Conservation (phyloP, 2,329 filamentous ascomycete genomes). For the Aspergillus aculeatus region DNA sequence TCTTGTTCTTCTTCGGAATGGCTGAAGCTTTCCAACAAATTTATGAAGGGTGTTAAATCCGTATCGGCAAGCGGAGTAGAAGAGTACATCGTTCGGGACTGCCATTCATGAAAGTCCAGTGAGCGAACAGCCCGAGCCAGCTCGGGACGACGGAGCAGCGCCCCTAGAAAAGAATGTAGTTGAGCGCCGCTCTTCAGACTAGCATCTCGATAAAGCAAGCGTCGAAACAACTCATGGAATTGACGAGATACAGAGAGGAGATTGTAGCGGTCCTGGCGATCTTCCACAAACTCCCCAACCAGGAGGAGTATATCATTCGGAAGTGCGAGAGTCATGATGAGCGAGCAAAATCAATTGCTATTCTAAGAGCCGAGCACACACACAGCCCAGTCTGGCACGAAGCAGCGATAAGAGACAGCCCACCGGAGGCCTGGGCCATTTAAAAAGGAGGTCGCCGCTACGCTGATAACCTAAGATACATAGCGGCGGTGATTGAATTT, state of each 20-base stretch:
- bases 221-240: constrained; percentile 30
- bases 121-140: constrained; percentile 25
- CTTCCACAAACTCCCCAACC: constrained; percentile 27
- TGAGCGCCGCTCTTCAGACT: constrained; percentile 19
- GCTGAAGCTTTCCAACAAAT: constrained; percentile 12
- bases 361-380: neutral
- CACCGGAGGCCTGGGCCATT: constrained; percentile 1
- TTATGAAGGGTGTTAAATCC: constrained; percentile 11
- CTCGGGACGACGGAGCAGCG: constrained; percentile 20
- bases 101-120: constrained; percentile 26
- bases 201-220: constrained; percentile 23
- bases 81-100: neutral
- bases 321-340: constrained; percentile 23
- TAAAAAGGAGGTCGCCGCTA: neutral
- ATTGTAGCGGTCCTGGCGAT: constrained; percentile 26
- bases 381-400: neutral
- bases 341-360: constrained; percentile 5
- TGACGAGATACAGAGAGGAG: constrained; percentile 26
- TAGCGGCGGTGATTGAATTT: constrained; percentile 6
- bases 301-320: constrained; percentile 33
- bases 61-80: neutral
- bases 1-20: constrained; percentile 21
- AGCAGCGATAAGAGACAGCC: neutral
- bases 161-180: constrained; percentile 22
- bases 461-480: constrained; percentile 4